phyloP scores from a whole-genome alignment of 176 grass and related monocot species.

The Eragrostis nindensis region DNA sequence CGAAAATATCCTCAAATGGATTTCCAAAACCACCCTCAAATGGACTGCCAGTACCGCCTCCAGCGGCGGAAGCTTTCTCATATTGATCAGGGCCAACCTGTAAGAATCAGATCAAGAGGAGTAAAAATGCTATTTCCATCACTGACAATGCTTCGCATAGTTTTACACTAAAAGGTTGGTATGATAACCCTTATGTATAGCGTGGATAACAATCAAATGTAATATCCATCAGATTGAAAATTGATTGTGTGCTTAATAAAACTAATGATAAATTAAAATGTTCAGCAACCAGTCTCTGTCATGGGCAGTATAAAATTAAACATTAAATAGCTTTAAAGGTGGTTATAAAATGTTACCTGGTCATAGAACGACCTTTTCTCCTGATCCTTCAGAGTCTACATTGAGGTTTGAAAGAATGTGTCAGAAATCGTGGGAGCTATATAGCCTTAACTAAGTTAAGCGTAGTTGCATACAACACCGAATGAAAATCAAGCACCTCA shows the following conservation, averaged over 20 bases:
- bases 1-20: slow-evolving; percentile 93
- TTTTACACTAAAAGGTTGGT: slow-evolving; percentile 2
- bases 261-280: slow-evolving; percentile 6
- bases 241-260: neutral
- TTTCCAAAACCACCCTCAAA: slow-evolving; percentile 79
- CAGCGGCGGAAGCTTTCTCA: slow-evolving; percentile 77
- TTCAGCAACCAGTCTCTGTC: neutral
- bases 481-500: slow-evolving; percentile 60
- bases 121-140: slow-evolving; percentile 9
- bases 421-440: slow-evolving; percentile 10
- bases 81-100: slow-evolving; percentile 90
- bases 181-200: neutral
- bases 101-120: slow-evolving; percentile 18
- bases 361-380: slow-evolving; percentile 88
- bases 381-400: slow-evolving; percentile 95
- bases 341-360: slow-evolving; percentile 53
- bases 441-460: neutral
- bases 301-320: slow-evolving; percentile 2
- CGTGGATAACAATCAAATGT: neutral
- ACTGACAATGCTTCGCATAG: neutral
- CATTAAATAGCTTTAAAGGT: neutral
- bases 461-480: neutral
- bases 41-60: slow-evolving; percentile 70
- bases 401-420: neutral
- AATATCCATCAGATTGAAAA: neutral